Conservation (phyloP, 192 early-diverging fungal species). For the Coemansia pectinata region DNA sequence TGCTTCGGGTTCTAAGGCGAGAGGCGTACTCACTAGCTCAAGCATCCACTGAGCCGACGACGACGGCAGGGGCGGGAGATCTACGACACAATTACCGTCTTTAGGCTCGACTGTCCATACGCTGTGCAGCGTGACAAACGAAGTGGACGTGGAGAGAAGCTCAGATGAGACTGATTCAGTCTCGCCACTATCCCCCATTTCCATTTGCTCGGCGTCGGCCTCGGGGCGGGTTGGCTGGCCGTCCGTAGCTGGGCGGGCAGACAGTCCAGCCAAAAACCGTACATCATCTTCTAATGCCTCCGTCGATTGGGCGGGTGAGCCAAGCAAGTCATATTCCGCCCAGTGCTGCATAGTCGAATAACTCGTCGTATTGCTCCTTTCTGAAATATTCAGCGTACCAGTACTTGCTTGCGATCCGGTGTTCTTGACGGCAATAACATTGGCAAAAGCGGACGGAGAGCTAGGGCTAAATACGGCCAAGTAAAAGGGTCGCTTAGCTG, state of each 20-base stretch:
- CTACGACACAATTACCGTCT: slow-evolving; percentile 1
- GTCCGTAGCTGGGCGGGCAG: background rate
- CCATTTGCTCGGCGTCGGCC: background rate
- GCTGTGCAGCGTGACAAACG: slow-evolving; percentile 36
- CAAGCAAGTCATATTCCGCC: slow-evolving; percentile 49
- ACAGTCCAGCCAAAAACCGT: background rate
- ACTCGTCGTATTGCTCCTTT: background rate
- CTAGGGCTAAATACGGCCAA: slow-evolving; percentile 24
- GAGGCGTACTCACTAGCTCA: slow-evolving; percentile 43
- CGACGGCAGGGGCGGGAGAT: slow-evolving; percentile 26
- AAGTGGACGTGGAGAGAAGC: background rate
- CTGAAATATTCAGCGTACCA: slow-evolving; percentile 3
- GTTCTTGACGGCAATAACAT: slow-evolving; percentile 28
- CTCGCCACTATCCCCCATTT: background rate
- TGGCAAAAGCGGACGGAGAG: slow-evolving; percentile 31
- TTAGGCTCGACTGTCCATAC: slow-evolving; percentile 26
- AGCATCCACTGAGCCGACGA: slow-evolving; percentile 50
- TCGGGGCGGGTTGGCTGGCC: background rate
- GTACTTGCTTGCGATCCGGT: background rate
- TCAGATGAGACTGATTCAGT: slow-evolving; percentile 9
- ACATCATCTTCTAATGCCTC: background rate
- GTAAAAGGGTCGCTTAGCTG: slow-evolving; percentile 23
- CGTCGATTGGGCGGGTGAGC: slow-evolving; percentile 19
- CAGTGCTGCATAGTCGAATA: slow-evolving; percentile 24
- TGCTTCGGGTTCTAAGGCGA: slow-evolving; percentile 31